Conservation (phyloP, 2,329 filamentous ascomycete species). For the Escovopsis weberi region DNA sequence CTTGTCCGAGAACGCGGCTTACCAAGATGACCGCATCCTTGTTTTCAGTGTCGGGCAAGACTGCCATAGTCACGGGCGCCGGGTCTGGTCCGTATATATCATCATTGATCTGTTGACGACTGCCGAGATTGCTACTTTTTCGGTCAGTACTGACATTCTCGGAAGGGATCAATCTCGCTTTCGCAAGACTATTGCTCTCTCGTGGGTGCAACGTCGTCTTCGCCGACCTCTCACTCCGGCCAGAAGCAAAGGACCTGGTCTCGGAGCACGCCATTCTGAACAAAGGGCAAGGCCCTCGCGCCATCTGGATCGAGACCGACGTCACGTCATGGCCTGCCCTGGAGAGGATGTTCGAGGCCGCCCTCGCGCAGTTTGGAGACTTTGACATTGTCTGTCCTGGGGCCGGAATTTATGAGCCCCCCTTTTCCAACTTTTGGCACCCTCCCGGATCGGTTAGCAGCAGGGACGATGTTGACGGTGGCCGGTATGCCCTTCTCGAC, state of each 20-base stretch:
- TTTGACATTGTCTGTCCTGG: slow-evolving; percentile 5
- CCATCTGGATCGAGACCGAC: slow-evolving; percentile 2
- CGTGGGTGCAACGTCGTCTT: slow-evolving; percentile 5
- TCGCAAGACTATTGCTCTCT: slow-evolving; percentile 26
- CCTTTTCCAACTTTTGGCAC: slow-evolving; percentile 6
- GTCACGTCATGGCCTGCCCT: slow-evolving; percentile 5
- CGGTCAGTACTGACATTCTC: not conserved
- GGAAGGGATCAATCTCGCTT: slow-evolving; percentile 28
- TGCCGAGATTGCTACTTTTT: not conserved
- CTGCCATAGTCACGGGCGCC: slow-evolving; percentile 12
- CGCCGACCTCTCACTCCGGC: slow-evolving; percentile 3
- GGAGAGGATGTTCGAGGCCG: slow-evolving; percentile 1
- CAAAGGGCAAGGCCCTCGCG: not conserved
- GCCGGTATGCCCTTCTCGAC: slow-evolving; percentile 20
- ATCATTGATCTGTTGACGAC: not conserved
- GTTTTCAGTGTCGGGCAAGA: slow-evolving; percentile 13
- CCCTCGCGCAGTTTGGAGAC: slow-evolving; percentile 1
- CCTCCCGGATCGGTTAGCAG: slow-evolving; percentile 17
- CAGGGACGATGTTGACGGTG: slow-evolving; percentile 11
- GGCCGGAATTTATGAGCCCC: slow-evolving; percentile 5
- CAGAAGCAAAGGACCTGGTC: slow-evolving; percentile 3
- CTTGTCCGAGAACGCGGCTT: too few species aligned
- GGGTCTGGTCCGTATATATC: slow-evolving; percentile 8
- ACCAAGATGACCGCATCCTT: not conserved
- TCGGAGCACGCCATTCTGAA: not conserved